Evolutionary conservation across 352 stramenopile genomes (phyloP).

Genomic region (Pythium biforme): DNA sequence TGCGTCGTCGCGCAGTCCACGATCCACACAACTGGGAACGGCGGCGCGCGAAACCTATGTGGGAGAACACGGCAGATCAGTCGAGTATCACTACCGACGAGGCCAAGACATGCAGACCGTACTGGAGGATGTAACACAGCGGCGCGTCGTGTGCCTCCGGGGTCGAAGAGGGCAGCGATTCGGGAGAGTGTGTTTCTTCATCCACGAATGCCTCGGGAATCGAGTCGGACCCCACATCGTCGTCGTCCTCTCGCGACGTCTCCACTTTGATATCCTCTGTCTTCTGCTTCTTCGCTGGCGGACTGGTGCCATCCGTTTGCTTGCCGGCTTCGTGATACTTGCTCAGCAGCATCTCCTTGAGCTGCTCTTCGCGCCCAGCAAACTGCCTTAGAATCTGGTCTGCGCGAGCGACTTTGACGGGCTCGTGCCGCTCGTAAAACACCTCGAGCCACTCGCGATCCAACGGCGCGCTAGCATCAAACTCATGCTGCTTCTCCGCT

Average conservation of each 20-base stretch:
- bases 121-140: constrained; percentile 43
- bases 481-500: not conserved
- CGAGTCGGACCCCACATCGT: not conserved
- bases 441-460: constrained; percentile 48
- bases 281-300: constrained; percentile 32
- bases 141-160: too few relatives aligned
- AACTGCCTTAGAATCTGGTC: constrained; percentile 63
- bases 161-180: too few relatives aligned
- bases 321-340: constrained; percentile 39
- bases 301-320: not conserved
- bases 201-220: not conserved
- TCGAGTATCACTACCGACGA: not conserved
- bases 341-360: constrained; percentile 54
- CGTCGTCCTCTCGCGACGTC: not conserved
- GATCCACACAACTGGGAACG: constrained; percentile 54
- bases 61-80: not conserved
- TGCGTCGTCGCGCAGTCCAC: constrained; percentile 40
- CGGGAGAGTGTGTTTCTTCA: not conserved
- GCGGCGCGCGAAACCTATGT: constrained; percentile 26
- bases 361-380: constrained; percentile 53
- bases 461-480: constrained; percentile 29
- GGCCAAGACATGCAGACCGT: not conserved
- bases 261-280: not conserved
- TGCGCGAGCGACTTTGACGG: constrained; percentile 43
- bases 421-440: constrained; percentile 59